Conservation (phyloP, 495 filamentous ascomycete genomes). For the Letharia lupina region DNA sequence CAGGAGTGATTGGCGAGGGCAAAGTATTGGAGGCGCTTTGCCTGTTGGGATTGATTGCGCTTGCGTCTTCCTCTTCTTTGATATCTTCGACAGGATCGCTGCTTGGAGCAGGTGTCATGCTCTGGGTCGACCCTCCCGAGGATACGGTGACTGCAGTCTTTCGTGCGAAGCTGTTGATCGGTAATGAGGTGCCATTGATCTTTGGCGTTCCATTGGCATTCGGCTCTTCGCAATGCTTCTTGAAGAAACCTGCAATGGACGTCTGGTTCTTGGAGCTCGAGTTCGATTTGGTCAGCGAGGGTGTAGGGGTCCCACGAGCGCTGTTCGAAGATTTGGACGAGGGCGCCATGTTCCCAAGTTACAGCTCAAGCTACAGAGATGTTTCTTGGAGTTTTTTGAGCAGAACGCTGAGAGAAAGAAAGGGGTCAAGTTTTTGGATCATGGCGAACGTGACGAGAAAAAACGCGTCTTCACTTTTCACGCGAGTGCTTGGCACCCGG, state of each 20-base stretch:
- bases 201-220: conserved; percentile 37
- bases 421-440: neutral
- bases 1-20: conserved; percentile 23
- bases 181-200: conserved; percentile 32
- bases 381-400: neutral
- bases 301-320: conserved; percentile 26
- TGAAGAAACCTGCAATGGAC: conserved; percentile 78
- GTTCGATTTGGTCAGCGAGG: conserved; percentile 40
- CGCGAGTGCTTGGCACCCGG: too few species aligned
- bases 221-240: conserved; percentile 50
- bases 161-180: conserved; percentile 11
- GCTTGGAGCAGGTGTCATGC: conserved; percentile 68
- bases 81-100: conserved; percentile 50
- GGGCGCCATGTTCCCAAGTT: conserved; percentile 9
- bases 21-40: conserved; percentile 1
- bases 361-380: neutral
- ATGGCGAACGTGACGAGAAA: too few species aligned
- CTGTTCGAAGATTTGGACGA: conserved; percentile 19
- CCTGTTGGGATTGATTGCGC: conserved; percentile 26
- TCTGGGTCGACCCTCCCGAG: conserved; percentile 39
- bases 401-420: neutral
- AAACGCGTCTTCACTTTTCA: too few species aligned
- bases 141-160: conserved; percentile 28
- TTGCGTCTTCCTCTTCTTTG: conserved; percentile 31
- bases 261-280: conserved; percentile 60